Percentiles rank a stretch among this genome's conserved stretches.
Conservation (phyloP, 768 basidiomycete species). For the Tylopilus sp. region DNA sequence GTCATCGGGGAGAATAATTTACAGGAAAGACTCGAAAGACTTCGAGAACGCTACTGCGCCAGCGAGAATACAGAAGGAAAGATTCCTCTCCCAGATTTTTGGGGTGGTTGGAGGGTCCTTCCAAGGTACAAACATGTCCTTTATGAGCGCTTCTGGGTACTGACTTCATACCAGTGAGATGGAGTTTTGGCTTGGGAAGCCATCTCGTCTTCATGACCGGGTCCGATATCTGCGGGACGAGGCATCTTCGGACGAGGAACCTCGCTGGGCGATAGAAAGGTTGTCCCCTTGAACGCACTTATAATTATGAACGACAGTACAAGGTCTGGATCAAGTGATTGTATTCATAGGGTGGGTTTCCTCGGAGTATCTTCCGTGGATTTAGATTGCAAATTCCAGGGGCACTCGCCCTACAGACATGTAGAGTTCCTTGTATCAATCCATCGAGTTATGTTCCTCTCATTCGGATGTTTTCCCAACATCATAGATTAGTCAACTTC, state of each 20-base stretch:
- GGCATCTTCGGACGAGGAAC: slow-evolving; percentile 44
- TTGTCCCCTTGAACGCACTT: slow-evolving; percentile 66
- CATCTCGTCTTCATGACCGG: slow-evolving; percentile 91
- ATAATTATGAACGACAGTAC: too few species aligned
- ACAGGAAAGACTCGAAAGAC: slow-evolving; percentile 51
- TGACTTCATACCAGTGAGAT: slow-evolving; percentile 63
- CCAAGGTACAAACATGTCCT: slow-evolving; percentile 54
- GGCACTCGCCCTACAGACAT: neutral
- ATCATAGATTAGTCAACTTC: neutral
- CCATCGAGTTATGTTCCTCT: neutral
- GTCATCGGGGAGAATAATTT: slow-evolving; percentile 75
- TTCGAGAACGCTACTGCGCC: slow-evolving; percentile 56
- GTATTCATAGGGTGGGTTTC: neutral
- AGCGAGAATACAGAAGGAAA: slow-evolving; percentile 38
- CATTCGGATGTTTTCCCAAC: neutral
- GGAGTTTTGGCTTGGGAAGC: slow-evolving; percentile 97
- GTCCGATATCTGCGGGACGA: slow-evolving; percentile 67
- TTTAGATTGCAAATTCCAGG: slow-evolving; percentile 12
- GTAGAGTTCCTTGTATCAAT: neutral
- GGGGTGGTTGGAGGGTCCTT: slow-evolving; percentile 97
- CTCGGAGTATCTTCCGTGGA: neutral
- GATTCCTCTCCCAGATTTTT: slow-evolving; percentile 82
- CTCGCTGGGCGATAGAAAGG: slow-evolving; percentile 75
- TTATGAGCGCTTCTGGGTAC: neutral
- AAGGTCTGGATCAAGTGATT: neutral